phyloP scores from a whole-genome alignment of 1,284 basidiomycete genomes.

The Boletus calvinii region DNA sequence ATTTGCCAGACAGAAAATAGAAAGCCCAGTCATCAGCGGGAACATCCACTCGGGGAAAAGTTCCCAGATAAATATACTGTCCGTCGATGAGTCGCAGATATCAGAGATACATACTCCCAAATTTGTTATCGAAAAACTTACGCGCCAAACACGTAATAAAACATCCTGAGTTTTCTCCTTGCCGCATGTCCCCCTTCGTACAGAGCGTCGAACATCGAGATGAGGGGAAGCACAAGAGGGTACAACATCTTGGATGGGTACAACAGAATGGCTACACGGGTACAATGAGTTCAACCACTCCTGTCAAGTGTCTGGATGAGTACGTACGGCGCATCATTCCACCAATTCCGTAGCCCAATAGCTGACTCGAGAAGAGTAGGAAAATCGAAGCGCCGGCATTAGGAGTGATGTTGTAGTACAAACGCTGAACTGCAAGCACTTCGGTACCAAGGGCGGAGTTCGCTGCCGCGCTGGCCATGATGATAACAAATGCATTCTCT shows the following conservation, averaged over 20 bases:
- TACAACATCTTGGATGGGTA: slow-evolving; percentile 68
- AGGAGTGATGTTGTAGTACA: slow-evolving; percentile 54
- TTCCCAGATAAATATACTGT: slow-evolving; percentile 51
- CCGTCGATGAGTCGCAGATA: background rate
- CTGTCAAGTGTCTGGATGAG: background rate
- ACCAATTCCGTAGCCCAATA: slow-evolving; percentile 57
- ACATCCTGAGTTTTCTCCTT: slow-evolving; percentile 45
- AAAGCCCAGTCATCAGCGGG: slow-evolving; percentile 47
- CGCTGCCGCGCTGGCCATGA: slow-evolving; percentile 66
- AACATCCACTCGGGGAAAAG: slow-evolving; percentile 52
- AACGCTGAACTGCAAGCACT: slow-evolving; percentile 61
- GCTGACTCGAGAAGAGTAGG: slow-evolving; percentile 58
- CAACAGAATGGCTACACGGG: slow-evolving; percentile 44
- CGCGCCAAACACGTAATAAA: slow-evolving; percentile 49
- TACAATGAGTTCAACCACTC: background rate
- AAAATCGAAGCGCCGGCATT: slow-evolving; percentile 57
- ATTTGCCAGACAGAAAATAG: slow-evolving; percentile 59
- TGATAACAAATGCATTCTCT: slow-evolving; percentile 62
- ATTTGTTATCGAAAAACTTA: slow-evolving; percentile 30
- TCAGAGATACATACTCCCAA: background rate
- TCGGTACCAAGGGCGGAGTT: slow-evolving; percentile 64
- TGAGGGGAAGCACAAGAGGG: slow-evolving; percentile 51
- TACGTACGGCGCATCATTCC: slow-evolving; percentile 42
- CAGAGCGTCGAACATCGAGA: slow-evolving; percentile 59
- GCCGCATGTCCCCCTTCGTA: slow-evolving; percentile 34